These are phyloP conservation scores for Septoria linicola DNA, from an alignment of 2,329 filamentous ascomycete genomes.

Conservation along the genomic window DNA sequence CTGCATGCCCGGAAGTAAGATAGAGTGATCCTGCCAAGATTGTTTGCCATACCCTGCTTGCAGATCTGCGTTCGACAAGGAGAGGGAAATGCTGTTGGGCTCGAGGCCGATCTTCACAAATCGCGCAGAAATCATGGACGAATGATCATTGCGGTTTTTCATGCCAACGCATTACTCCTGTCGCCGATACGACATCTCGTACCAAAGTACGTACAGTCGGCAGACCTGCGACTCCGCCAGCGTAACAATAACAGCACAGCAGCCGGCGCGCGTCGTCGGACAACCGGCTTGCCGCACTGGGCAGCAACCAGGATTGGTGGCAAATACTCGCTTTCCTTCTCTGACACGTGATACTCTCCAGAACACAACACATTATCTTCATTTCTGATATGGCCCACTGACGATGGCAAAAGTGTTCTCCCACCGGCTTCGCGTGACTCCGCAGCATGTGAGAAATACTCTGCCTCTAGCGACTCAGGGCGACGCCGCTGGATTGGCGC, in stretches of 20 bases:
- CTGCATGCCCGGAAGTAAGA: neutral
- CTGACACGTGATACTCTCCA: neutral
- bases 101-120: too few relatives aligned
- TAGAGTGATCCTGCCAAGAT: slow-evolving; percentile 2
- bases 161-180: too few relatives aligned
- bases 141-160: too few relatives aligned
- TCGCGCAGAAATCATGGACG: too few relatives aligned
- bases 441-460: slow-evolving; percentile 10
- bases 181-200: too few relatives aligned
- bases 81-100: too few relatives aligned
- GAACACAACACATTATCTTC: slow-evolving; percentile 1
- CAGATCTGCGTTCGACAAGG: too few relatives aligned
- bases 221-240: too few relatives aligned
- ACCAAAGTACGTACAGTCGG: too few relatives aligned
- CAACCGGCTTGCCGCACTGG: neutral
- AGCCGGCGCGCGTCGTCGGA: neutral
- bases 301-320: too few relatives aligned
- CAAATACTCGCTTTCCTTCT: too few relatives aligned
- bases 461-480: neutral
- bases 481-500: neutral
- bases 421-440: slow-evolving; percentile 5
- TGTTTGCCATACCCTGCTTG: slow-evolving; percentile 1
- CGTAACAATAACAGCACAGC: too few relatives aligned
- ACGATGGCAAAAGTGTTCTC: slow-evolving; percentile 11
- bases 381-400: slow-evolving; percentile 6